phyloP scores from a whole-genome alignment of 306 rosid species.

The Vigna radiata region DNA sequence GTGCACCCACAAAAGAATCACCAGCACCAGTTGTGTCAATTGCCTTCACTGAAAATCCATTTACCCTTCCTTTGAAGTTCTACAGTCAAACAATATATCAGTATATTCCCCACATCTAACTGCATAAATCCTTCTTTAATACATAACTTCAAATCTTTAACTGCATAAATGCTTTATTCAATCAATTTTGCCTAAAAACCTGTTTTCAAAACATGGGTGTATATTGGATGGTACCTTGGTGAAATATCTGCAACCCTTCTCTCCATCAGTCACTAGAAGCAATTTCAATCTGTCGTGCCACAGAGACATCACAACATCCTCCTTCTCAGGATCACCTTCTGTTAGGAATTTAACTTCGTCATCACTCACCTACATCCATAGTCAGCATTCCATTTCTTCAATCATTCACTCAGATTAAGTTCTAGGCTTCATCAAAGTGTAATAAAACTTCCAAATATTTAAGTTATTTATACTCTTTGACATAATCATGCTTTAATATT shows the following conservation, averaged over 20 bases:
- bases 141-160: constrained; percentile 2
- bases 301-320: constrained; percentile 58
- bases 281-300: constrained; percentile 69
- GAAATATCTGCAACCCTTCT: constrained; percentile 73
- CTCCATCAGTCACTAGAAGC: constrained; percentile 72
- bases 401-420: not conserved
- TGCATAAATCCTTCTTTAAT: not conserved
- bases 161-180: not conserved
- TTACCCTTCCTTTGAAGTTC: constrained; percentile 65
- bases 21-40: constrained; percentile 85
- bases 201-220: constrained; percentile 1
- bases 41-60: constrained; percentile 59
- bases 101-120: too few species aligned
- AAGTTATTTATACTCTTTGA: too few species aligned
- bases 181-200: not conserved
- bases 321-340: constrained; percentile 58
- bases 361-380: constrained; percentile 63
- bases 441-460: not conserved
- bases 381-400: not conserved
- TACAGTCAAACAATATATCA: constrained; percentile 36
- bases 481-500: too few species aligned
- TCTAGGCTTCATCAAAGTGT: not conserved
- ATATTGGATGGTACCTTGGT: constrained; percentile 55
- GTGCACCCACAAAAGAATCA: constrained; percentile 71
- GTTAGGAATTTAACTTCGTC: constrained; percentile 72